These are phyloP conservation scores for Davidsoniella neocaledoniae DNA, from an alignment of 2,329 filamentous ascomycete species.

Conservation along the genomic window DNA sequence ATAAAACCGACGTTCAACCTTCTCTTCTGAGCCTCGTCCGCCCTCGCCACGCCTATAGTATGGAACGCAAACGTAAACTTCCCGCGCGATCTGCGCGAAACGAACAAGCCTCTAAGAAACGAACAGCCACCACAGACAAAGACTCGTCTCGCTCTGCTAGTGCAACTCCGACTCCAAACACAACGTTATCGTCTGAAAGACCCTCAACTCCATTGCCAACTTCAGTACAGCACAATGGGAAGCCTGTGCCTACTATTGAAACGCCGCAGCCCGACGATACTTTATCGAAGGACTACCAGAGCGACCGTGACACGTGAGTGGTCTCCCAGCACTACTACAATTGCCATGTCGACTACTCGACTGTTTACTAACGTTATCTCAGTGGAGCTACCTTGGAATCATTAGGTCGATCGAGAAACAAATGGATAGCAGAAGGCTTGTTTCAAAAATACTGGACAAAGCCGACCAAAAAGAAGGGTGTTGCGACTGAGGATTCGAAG, in stretches of 20 bases:
- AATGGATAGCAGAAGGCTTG: slow-evolving; percentile 55
- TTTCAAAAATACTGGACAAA: slow-evolving; percentile 70
- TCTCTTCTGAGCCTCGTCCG: too few species aligned
- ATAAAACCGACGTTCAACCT: too few species aligned
- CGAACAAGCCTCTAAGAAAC: slow-evolving; percentile 43
- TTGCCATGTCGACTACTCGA: background rate
- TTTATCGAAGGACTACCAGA: slow-evolving; percentile 50
- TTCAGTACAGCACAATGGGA: slow-evolving; percentile 41
- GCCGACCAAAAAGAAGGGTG: slow-evolving; percentile 45
- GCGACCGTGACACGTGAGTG: slow-evolving; percentile 50
- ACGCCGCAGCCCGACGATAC: slow-evolving; percentile 48
- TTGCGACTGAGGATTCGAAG: slow-evolving; percentile 40
- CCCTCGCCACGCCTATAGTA: slow-evolving; percentile 16
- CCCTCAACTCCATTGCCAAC: slow-evolving; percentile 36
- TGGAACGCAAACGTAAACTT: slow-evolving; percentile 51
- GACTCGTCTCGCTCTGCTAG: slow-evolving; percentile 14
- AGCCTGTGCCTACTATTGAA: slow-evolving; percentile 55
- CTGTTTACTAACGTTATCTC: slow-evolving; percentile 6
- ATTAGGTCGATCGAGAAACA: slow-evolving; percentile 52
- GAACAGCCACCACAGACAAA: slow-evolving; percentile 38
- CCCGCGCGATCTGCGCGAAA: slow-evolving; percentile 43
- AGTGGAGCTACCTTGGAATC: slow-evolving; percentile 64
- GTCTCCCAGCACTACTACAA: background rate
- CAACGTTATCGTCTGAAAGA: slow-evolving; percentile 22
- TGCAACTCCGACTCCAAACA: slow-evolving; percentile 30